Evolutionary conservation across 495 filamentous ascomycete species (phyloP).

Genomic region (Saxispiralis lemnorum): DNA sequence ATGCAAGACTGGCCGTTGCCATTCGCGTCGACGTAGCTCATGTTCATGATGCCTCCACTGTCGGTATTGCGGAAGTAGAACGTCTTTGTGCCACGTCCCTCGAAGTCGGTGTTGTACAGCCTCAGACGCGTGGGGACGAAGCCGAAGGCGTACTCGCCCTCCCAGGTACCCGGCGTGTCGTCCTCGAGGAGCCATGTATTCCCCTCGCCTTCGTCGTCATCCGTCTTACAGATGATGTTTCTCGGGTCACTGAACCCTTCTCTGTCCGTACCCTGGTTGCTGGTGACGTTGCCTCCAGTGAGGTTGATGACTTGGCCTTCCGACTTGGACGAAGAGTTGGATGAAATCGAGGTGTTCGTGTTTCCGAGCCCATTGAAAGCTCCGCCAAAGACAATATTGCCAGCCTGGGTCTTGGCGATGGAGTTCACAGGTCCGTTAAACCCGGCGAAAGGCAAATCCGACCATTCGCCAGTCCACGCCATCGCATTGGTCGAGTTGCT

Average conservation of each 20-base stretch:
- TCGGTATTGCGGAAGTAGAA: slow-evolving; percentile 71
- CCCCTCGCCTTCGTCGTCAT: slow-evolving; percentile 41
- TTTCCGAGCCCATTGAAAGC: slow-evolving; percentile 86
- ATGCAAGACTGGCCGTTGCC: slow-evolving; percentile 53
- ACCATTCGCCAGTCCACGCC: slow-evolving; percentile 67
- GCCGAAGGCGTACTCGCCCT: slow-evolving; percentile 60
- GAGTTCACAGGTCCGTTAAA: slow-evolving; percentile 87
- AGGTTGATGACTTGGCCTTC: slow-evolving; percentile 70
- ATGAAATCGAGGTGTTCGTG: slow-evolving; percentile 36
- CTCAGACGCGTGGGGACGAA: slow-evolving; percentile 74
- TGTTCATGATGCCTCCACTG: slow-evolving; percentile 85
- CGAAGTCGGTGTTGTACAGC: slow-evolving; percentile 73
- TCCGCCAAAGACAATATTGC: slow-evolving; percentile 81
- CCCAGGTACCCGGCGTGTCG: slow-evolving; percentile 64
- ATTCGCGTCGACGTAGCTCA: slow-evolving; percentile 67
- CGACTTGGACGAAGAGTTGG: background rate
- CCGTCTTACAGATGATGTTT: slow-evolving; percentile 71
- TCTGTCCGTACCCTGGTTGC: slow-evolving; percentile 38
- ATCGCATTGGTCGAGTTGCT: slow-evolving; percentile 75
- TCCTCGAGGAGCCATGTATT: slow-evolving; percentile 78
- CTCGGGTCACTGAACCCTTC: slow-evolving; percentile 58
- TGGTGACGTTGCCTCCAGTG: slow-evolving; percentile 51
- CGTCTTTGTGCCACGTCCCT: slow-evolving; percentile 69
- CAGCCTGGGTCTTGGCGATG: slow-evolving; percentile 60
- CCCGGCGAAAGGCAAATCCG: slow-evolving; percentile 72